Percentiles rank a stretch among this genome's conserved stretches.
These are phyloP conservation scores for Microcyclospora tardicrescens DNA, from an alignment of 2,329 filamentous ascomycete species.

Conservation along the genomic window DNA sequence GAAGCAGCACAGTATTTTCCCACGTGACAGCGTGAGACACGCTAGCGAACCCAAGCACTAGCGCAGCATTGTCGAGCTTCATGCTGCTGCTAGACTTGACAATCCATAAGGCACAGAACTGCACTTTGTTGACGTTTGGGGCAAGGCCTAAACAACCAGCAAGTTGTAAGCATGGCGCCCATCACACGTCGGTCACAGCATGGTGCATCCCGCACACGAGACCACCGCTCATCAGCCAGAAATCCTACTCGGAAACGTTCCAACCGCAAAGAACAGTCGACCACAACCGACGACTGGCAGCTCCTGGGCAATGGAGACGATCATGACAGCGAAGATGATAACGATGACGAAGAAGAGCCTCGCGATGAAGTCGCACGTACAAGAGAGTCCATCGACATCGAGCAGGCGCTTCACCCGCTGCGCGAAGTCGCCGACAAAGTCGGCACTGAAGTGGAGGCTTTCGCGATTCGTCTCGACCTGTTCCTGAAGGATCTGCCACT, in stretches of 20 bases:
- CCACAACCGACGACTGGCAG: conserved; percentile 7
- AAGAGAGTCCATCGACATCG: conserved; percentile 1
- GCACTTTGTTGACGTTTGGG: too few species aligned
- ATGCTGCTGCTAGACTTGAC: too few species aligned
- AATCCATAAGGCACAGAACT: too few species aligned
- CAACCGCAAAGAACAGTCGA: not conserved
- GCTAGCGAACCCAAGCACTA: too few species aligned
- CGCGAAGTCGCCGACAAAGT: conserved; percentile 54
- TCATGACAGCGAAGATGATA: conserved; percentile 1
- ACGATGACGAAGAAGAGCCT: conserved; percentile 1
- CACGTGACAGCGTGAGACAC: too few species aligned
- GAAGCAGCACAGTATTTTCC: too few species aligned
- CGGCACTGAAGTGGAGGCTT: conserved; percentile 72
- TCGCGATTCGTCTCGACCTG: conserved; percentile 69
- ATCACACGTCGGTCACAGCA: conserved; percentile 8
- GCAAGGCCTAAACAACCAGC: too few species aligned
- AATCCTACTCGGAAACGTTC: conserved; percentile 1
- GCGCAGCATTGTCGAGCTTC: too few species aligned
- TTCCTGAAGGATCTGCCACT: conserved; percentile 42
- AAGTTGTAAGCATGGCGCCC: conserved; percentile 4
- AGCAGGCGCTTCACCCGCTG: conserved; percentile 34
- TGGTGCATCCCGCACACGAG: conserved; percentile 1
- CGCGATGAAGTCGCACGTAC: conserved; percentile 4
- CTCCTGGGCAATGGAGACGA: conserved; percentile 4
- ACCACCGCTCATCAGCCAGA: not conserved